These are phyloP conservation scores for Eutypa lata DNA, from an alignment of 2,329 filamentous ascomycete genomes.

Conservation along the genomic window DNA sequence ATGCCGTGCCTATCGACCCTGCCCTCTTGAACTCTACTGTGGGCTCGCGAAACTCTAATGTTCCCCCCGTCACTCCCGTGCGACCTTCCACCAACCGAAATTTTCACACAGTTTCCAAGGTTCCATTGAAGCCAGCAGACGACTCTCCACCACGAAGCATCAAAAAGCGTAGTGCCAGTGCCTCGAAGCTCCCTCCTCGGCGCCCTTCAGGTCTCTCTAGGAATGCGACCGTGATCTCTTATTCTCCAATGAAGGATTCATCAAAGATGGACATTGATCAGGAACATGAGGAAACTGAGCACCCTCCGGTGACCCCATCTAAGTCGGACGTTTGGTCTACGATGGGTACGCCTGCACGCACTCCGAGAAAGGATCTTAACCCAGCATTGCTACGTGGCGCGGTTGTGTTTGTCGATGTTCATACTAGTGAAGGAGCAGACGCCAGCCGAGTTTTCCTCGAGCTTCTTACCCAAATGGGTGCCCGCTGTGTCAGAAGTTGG, in stretches of 20 bases:
- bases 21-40: conserved; percentile 31
- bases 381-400: conserved; percentile 62
- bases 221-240: conserved; percentile 52
- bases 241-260: conserved; percentile 47
- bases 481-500: conserved; percentile 74
- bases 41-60: conserved; percentile 11
- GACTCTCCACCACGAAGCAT: conserved; percentile 47
- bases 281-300: conserved; percentile 15
- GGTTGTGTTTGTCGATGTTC: conserved; percentile 79
- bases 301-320: conserved; percentile 40
- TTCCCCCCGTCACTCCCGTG: conserved; percentile 54
- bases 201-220: conserved; percentile 41
- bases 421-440: conserved; percentile 77
- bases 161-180: conserved; percentile 51
- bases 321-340: conserved; percentile 53
- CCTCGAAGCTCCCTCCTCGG: conserved; percentile 42
- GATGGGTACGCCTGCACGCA: conserved; percentile 53
- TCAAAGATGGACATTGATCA: conserved; percentile 25
- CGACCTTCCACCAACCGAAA: conserved; percentile 45
- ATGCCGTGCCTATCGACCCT: conserved; percentile 55
- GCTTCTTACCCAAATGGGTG: conserved; percentile 76
- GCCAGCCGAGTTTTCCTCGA: conserved; percentile 79
- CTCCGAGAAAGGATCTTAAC: conserved; percentile 52
- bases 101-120: conserved; percentile 74
- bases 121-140: conserved; percentile 69